phyloP scores from a whole-genome alignment of 1,284 basidiomycete species.

The Leccinum subrobustum region DNA sequence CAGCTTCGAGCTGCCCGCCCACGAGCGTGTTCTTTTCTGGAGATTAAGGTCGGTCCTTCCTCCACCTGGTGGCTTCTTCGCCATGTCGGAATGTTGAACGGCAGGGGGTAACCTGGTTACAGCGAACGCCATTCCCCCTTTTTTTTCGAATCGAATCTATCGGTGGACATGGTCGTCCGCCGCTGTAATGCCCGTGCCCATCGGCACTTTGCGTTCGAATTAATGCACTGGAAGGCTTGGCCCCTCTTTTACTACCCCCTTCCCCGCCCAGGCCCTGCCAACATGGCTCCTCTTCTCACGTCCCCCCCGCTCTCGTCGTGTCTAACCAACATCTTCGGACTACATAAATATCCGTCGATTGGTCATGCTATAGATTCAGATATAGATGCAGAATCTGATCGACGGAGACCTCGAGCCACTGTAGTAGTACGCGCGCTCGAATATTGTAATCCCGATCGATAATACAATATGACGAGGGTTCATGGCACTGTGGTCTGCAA shows the following conservation, averaged over 20 bases:
- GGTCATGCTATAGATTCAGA: neutral
- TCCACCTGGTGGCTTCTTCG: neutral
- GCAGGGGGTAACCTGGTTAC: neutral
- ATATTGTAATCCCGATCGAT: no score
- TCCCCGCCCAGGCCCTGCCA: neutral
- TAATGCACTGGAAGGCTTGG: neutral
- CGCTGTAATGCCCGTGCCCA: neutral
- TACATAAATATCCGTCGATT: neutral
- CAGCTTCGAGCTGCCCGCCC: neutral
- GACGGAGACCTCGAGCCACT: conserved; percentile 1
- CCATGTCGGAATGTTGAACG: neutral
- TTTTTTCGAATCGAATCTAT: neutral
- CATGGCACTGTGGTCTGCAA: no score
- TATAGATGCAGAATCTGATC: neutral
- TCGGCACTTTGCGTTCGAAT: neutral
- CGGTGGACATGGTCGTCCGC: neutral
- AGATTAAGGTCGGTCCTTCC: neutral
- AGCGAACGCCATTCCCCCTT: neutral
- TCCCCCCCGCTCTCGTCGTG: neutral
- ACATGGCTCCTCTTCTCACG: neutral
- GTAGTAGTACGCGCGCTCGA: neutral
- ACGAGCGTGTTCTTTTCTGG: neutral
- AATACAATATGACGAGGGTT: no score
- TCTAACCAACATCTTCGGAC: neutral
- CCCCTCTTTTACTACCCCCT: neutral